phyloP scores from a whole-genome alignment of 306 rosid genomes.

The Cicer pinnatifidum region DNA sequence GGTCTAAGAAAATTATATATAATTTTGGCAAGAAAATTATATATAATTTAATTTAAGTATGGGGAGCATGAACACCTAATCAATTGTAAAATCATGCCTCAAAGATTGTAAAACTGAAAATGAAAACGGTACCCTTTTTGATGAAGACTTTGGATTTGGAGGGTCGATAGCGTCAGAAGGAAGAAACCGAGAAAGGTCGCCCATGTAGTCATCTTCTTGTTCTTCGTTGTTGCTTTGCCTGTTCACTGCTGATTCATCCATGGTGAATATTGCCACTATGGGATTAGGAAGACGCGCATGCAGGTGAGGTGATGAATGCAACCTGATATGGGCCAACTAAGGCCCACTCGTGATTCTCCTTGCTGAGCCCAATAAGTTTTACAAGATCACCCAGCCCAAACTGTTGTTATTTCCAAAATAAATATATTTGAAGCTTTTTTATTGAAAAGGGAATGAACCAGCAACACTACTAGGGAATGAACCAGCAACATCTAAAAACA shows the following conservation, averaged over 20 bases:
- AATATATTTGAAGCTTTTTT: no score
- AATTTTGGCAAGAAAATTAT: not conserved
- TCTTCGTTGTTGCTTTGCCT: conserved; percentile 41
- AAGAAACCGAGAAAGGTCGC: conserved; percentile 71
- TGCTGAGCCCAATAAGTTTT: not conserved
- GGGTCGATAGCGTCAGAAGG: conserved; percentile 51
- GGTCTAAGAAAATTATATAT: no score
- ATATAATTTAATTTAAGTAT: not conserved
- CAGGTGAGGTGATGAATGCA: not conserved
- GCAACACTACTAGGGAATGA: no score
- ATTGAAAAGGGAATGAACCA: no score
- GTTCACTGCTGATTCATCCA: conserved; percentile 60
- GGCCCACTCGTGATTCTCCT: not conserved
- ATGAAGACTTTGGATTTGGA: conserved; percentile 52
- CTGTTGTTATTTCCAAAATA: no score
- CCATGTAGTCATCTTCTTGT: conserved; percentile 81
- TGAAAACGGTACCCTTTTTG: conserved; percentile 52
- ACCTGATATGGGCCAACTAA: not conserved
- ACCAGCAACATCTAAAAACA: no score
- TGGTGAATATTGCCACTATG: conserved; percentile 14
- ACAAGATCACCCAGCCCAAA: not conserved
- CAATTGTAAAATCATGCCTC: not conserved
- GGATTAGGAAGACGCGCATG: not conserved
- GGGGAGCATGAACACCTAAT: not conserved
- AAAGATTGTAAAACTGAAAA: not conserved